Base-by-base conservation (phyloP, 192 early-diverging fungal species). In the Rhizophagus prolifer region DNA sequence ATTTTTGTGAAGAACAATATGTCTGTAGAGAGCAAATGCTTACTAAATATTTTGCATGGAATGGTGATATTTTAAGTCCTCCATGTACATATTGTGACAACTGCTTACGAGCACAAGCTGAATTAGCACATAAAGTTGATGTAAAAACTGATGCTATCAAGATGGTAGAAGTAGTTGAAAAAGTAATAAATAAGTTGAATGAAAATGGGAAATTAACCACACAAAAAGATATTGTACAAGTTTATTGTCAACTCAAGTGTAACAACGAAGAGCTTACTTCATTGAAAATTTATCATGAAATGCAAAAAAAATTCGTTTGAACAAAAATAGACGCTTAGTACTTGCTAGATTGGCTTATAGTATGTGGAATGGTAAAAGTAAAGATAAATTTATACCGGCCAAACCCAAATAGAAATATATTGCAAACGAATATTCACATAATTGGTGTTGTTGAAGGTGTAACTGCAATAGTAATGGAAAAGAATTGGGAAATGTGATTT, bases 1-100 rank as follows among this genome's bases (percentile, higher is more conserved):
- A 66, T 38, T 66, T 66, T 66, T 66, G 64, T 36, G 12, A 66
- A 14, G 64, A 66, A 30, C 26, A 66, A 38, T 66, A 66, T 66
- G n/a, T 30, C 12, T 66, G 34, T 66, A 66, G 64, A 66, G 64
- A 66, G 6, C 34, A 66, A 30, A 66, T 31, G 31, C 31, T 31
- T 31, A 4, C 31, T 31, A 31, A 31, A 66, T 66, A 66, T 38
- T 66, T 66, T 38, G 31, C 64, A 66, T 66, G 19, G 19, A 66
- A 66, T 66, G 64, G 64, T 66, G 19, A 66, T 38, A 66, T n/a
- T 66, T 31, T 66, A 30, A 66, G 19, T 66, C 19, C 34, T 36
- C 64, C 34, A 66, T 66, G 31, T 66, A 14, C 6, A 7, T 2
- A 66, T 30, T 66, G 31, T 66, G 19, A 66, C 13, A 66, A 66